phyloP scores from a whole-genome alignment of 495 filamentous ascomycete genomes.

The Terfezia boudieri region DNA sequence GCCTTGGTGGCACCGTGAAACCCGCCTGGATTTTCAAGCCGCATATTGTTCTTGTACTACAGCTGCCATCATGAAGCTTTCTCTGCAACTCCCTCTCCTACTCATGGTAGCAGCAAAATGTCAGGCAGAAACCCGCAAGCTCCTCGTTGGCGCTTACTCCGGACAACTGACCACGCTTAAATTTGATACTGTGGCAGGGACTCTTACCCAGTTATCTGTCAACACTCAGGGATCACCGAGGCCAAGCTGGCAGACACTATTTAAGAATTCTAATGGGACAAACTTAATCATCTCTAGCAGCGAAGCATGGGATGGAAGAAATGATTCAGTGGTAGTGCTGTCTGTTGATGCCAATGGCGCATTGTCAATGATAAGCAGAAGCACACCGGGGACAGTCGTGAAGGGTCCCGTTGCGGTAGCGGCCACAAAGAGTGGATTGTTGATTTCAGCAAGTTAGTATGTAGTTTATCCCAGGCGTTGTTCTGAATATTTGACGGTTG shows the following conservation, averaged over 20 bases:
- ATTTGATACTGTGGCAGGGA: constrained; percentile 1
- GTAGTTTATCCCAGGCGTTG: neutral
- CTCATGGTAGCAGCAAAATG: too few relatives aligned
- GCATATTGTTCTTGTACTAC: too few relatives aligned
- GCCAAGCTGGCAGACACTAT: constrained; percentile 11
- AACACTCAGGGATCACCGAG: constrained; percentile 4
- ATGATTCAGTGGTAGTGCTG: constrained; percentile 6
- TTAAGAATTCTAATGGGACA: neutral
- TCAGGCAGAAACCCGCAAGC: neutral
- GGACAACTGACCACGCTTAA: constrained; percentile 7
- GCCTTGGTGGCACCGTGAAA: too few relatives aligned
- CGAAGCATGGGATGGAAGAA: neutral
- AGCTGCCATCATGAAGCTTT: too few relatives aligned
- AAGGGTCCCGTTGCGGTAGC: constrained; percentile 9
- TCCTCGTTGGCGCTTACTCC: constrained; percentile 8
- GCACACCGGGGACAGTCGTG: neutral
- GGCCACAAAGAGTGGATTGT: neutral
- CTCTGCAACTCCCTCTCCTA: too few relatives aligned
- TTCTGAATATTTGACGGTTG: neutral
- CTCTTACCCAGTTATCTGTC: neutral
- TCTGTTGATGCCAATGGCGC: constrained; percentile 3
- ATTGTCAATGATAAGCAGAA: constrained; percentile 4
- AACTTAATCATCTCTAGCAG: constrained; percentile 9
- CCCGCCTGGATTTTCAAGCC: too few relatives aligned
- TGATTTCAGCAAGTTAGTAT: constrained; percentile 13